These are phyloP conservation scores for Discostella stelligera DNA, from an alignment of 352 stramenopile genomes.

Conservation along the genomic window DNA sequence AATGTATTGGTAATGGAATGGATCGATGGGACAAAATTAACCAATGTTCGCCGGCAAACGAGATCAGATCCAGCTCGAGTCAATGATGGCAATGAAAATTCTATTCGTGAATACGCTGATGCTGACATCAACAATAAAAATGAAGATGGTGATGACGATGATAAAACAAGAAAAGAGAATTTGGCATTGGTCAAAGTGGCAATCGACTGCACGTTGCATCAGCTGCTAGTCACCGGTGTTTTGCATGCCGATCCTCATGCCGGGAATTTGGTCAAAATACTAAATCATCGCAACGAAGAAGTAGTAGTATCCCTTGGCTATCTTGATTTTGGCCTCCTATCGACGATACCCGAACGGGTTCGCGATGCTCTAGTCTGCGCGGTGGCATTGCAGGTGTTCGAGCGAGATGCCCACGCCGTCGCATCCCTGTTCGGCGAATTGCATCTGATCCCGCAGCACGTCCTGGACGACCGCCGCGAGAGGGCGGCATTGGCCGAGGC, in stretches of 20 bases:
- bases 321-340: conserved; percentile 78
- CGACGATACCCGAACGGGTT: conserved; percentile 60
- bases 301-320: conserved; percentile 54
- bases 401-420: conserved; percentile 61
- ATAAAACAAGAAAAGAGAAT: conserved; percentile 51
- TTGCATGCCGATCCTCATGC: conserved; percentile 76
- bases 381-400: conserved; percentile 71
- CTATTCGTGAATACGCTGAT: background rate
- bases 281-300: conserved; percentile 11
- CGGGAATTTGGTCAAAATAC: conserved; percentile 40
- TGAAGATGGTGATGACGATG: background rate
- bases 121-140: conserved; percentile 23
- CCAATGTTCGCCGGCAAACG: conserved; percentile 19
- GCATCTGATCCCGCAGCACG: conserved; percentile 58
- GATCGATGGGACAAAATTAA: conserved; percentile 82
- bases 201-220: conserved; percentile 76
- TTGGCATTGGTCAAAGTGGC: conserved; percentile 65
- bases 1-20: conserved; percentile 86
- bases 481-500: conserved; percentile 49
- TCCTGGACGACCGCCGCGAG: conserved; percentile 59
- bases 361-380: conserved; percentile 77
- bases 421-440: conserved; percentile 76
- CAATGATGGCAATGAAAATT: background rate
- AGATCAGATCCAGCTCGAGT: background rate
- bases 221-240: conserved; percentile 83